Evolutionary conservation across 345 rosid species (phyloP).

Genomic region (Eucalyptus curtisii): DNA sequence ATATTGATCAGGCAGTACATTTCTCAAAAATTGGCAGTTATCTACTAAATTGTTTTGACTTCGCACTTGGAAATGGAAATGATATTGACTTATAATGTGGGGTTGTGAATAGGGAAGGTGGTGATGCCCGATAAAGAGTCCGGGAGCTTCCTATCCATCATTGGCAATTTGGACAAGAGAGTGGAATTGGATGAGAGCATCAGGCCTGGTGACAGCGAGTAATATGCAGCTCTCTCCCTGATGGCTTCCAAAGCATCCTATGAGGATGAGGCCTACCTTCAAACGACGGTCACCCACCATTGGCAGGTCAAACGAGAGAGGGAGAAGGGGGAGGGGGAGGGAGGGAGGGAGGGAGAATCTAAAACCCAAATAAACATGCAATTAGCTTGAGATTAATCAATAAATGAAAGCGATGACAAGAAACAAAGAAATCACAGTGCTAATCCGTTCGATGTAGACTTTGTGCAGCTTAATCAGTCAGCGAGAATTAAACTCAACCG

Average conservation of each 20-base stretch:
- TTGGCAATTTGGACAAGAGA: conserved; percentile 37
- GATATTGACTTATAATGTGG: background rate
- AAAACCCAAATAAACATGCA: background rate
- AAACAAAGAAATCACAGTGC: background rate
- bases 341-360: too few relatives aligned
- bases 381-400: background rate
- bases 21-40: background rate
- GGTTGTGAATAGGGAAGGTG: conserved; percentile 17
- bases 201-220: conserved; percentile 21
- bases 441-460: background rate
- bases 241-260: conserved; percentile 62
- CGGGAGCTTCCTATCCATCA: conserved; percentile 19
- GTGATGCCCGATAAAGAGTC: conserved; percentile 28
- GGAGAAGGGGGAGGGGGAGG: accelerated
- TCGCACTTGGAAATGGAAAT: background rate
- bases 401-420: background rate
- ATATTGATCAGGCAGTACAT: background rate
- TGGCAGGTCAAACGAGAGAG: conserved; percentile 40
- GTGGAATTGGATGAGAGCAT: conserved; percentile 27
- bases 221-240: conserved; percentile 38
- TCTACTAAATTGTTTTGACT: background rate
- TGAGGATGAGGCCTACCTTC: conserved; percentile 42
- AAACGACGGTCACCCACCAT: conserved; percentile 8
- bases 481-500: background rate
- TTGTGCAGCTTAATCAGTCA: background rate